These are phyloP conservation scores for Takashimella koratensis DNA, from an alignment of 1,284 basidiomycete species.

Conservation along the genomic window DNA sequence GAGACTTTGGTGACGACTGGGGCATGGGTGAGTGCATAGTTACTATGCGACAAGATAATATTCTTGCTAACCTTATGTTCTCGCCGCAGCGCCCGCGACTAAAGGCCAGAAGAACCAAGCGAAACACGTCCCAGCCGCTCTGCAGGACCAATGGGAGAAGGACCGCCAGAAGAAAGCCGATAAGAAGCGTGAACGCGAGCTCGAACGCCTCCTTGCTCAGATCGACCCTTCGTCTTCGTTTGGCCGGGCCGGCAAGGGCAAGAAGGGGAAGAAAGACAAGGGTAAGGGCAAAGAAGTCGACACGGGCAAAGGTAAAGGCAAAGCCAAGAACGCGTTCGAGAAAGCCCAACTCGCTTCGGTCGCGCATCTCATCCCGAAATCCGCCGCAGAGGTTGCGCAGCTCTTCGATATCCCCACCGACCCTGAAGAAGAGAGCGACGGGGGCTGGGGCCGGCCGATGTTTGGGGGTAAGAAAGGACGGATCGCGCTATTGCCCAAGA, in stretches of 20 bases:
- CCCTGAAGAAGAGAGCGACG: conserved; percentile 14
- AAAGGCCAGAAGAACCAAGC: conserved; percentile 56
- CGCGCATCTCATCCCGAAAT: conserved; percentile 40
- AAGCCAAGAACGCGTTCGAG: conserved; percentile 21
- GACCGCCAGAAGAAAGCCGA: conserved; percentile 80
- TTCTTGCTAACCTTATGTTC: background rate
- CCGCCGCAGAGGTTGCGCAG: conserved; percentile 39
- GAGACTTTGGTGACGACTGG: conserved; percentile 56
- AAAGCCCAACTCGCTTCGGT: conserved; percentile 44
- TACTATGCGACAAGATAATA: background rate
- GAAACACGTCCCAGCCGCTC: conserved; percentile 58
- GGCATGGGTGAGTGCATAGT: conserved; percentile 29
- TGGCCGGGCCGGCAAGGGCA: conserved; percentile 2
- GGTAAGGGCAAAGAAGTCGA: conserved; percentile 23
- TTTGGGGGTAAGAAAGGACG: conserved; percentile 3
- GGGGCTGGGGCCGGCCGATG: conserved; percentile 7
- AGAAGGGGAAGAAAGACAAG: conserved; percentile 62
- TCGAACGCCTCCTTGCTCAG: conserved; percentile 53
- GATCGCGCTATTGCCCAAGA: conserved; percentile 9
- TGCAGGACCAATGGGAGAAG: conserved; percentile 70
- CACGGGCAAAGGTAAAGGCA: conserved; percentile 25
- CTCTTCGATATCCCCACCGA: conserved; percentile 41
- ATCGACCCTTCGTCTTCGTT: conserved; percentile 54
- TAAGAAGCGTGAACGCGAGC: conserved; percentile 62
- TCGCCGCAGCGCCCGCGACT: conserved; percentile 26